phyloP scores from a whole-genome alignment of 1,139 yeast species.

The Citeromyces hawaiiensis region DNA sequence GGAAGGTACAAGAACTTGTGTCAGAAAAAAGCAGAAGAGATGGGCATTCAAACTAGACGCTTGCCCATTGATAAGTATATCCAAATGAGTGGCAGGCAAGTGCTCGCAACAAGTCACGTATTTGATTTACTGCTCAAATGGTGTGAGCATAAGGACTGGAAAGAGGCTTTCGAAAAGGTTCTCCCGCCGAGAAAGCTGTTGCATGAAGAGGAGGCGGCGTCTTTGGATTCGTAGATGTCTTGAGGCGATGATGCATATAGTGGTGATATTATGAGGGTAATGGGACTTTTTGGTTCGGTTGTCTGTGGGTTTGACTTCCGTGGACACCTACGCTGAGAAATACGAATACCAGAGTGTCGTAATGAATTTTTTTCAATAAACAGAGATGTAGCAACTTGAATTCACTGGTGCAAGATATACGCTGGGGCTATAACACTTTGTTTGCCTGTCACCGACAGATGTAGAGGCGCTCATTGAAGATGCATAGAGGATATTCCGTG shows the following conservation, averaged over 20 bases:
- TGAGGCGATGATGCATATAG: neutral
- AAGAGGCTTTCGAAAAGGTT: conserved; percentile 67
- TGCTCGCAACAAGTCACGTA: conserved; percentile 89
- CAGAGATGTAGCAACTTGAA: too few species aligned
- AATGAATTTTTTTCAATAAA: too few species aligned
- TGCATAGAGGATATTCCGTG: too few species aligned
- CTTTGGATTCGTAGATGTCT: too few species aligned
- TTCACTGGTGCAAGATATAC: too few species aligned
- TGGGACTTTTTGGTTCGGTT: neutral
- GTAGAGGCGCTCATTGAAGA: too few species aligned
- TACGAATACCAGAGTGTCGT: too few species aligned
- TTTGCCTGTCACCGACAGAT: too few species aligned
- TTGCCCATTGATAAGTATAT: conserved; percentile 84
- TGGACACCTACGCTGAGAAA: too few species aligned
- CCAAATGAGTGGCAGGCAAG: conserved; percentile 73
- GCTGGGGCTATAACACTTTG: too few species aligned
- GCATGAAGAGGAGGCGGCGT: conserved; percentile 6
- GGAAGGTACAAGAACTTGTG: conserved; percentile 82
- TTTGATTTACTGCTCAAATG: conserved; percentile 75
- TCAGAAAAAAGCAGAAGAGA: conserved; percentile 60
- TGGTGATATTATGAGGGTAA: too few species aligned
- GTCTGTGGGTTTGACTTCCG: neutral
- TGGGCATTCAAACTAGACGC: conserved; percentile 63
- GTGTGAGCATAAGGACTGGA: conserved; percentile 77
- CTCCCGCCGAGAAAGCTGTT: conserved; percentile 68